Evolutionary conservation across 1,284 basidiomycete species (phyloP), one percentile per base, ranked within the genome.

Genomic region (Trametes polyzona): DNA sequence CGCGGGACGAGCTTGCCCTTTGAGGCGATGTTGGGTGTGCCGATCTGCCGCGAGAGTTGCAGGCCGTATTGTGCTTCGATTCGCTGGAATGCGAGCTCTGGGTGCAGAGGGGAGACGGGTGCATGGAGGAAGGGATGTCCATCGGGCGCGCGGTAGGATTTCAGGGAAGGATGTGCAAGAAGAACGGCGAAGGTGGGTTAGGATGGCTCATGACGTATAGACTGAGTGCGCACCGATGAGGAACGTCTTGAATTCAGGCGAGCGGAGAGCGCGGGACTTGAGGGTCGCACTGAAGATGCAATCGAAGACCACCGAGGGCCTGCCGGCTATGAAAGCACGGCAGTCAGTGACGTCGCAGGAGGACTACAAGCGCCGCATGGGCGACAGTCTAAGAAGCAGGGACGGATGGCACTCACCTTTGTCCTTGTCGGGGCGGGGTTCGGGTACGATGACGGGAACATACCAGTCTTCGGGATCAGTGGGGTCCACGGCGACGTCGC

Each of bases 391-490:
- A 26, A 23, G 49, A 27, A 37, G 23, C 39, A 3, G 3, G 19
- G 52, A 58, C 7, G 4, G 26, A 29, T 23, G 11, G 59, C 42
- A 64, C 76, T 56, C 39, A 88, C 89, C 82, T 83, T 90, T 92
- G 73, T 92, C 90, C 24, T 67, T 75, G 60, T 85, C 88, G 50
- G 77, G 69, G 23, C 83, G 76, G 0, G 80, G 81, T 47, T 87
- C 83, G 2, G 88, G 89, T 2, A 90, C 81, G n/a, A 92, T 73
- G 29, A 90, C 80, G 9, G 89, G 89, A 14, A 91, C 80, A 65
- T 82, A 84, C 80, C 83, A 88, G 14, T 68, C 65, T 4, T 73
- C 68, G 52, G 78, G 73, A 7, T 73, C 53, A 41, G 81, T 61
- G 9, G 57, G 27, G 29, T 51, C 50, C n/a, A 48, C 14, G 12